These are phyloP conservation scores for Globisporangium emineosum DNA, from an alignment of 352 stramenopile species.

Conservation along the genomic window DNA sequence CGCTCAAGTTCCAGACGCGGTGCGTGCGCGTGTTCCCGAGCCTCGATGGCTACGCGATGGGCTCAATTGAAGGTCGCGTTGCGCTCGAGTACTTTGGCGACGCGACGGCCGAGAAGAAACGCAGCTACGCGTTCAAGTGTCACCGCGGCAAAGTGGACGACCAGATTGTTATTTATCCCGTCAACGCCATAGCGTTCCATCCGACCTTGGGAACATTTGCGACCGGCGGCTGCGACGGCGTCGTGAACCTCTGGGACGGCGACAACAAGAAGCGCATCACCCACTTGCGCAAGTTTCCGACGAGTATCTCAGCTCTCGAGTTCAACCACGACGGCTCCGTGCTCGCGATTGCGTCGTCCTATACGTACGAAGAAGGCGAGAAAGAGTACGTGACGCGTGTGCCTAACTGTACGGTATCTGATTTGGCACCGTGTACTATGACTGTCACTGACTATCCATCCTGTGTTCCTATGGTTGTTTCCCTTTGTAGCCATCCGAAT, in stretches of 20 bases:
- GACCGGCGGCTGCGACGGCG: conserved; percentile 93
- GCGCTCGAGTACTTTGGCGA: conserved; percentile 95
- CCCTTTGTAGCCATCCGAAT: conserved; percentile 73
- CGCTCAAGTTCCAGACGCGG: conserved; percentile 91
- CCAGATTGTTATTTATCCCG: conserved; percentile 90
- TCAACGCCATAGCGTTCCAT: conserved; percentile 97
- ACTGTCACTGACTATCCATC: neutral
- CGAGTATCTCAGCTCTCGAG: conserved; percentile 90
- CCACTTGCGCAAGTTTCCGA: conserved; percentile 80
- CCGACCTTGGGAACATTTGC: conserved; percentile 93
- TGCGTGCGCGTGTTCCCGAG: conserved; percentile 79
- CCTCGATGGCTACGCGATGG: conserved; percentile 86
- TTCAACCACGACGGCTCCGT: conserved; percentile 93
- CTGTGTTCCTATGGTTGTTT: conserved; percentile 3
- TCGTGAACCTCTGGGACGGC: conserved; percentile 93
- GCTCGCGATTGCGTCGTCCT: conserved; percentile 93
- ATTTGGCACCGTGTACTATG: neutral
- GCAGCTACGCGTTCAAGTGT: conserved; percentile 98
- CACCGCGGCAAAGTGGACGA: conserved; percentile 89
- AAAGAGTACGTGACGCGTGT: conserved; percentile 74
- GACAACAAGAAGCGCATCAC: conserved; percentile 94
- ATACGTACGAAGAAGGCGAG: conserved; percentile 98
- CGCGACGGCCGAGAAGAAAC: conserved; percentile 35
- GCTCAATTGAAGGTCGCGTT: conserved; percentile 95
- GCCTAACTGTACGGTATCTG: neutral